Conservation (phyloP, 305 asterid genomes). For the Fraxinus dipetala region DNA sequence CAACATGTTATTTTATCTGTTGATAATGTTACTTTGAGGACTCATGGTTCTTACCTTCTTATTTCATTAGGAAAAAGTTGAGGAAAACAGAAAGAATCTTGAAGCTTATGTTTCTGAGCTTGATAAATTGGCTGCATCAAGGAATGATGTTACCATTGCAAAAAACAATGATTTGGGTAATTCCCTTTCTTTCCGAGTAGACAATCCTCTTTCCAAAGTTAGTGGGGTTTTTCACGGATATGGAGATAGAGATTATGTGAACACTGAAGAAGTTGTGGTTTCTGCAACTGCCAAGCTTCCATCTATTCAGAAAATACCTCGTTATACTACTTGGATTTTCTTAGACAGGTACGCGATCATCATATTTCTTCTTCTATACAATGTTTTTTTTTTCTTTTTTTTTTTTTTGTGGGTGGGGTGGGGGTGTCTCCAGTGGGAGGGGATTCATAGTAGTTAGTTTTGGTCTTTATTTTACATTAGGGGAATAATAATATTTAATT, state of each 20-base stretch:
- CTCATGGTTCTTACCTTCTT: slow-evolving; percentile 19
- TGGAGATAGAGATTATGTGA: slow-evolving; percentile 51
- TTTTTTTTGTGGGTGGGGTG: background rate
- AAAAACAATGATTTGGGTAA: slow-evolving; percentile 40
- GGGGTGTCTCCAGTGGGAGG: slow-evolving; percentile 1
- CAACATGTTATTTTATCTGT: slow-evolving; percentile 13
- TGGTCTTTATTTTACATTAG: slow-evolving; percentile 6
- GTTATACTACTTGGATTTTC: slow-evolving; percentile 93
- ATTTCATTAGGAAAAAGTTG: slow-evolving; percentile 52
- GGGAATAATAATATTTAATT: background rate
- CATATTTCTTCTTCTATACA: background rate
- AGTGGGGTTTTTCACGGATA: slow-evolving; percentile 50
- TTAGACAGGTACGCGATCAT: slow-evolving; percentile 58
- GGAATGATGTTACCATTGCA: slow-evolving; percentile 38
- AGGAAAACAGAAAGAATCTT: slow-evolving; percentile 47
- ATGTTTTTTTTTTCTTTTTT: background rate
- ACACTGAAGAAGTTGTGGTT: slow-evolving; percentile 56
- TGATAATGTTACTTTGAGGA: slow-evolving; percentile 15
- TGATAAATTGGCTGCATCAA: slow-evolving; percentile 48
- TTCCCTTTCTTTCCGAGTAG: slow-evolving; percentile 60
- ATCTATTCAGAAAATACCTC: slow-evolving; percentile 58
- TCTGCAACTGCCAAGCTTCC: slow-evolving; percentile 70
- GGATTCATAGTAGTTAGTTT: background rate
- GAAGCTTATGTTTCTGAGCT: slow-evolving; percentile 48
- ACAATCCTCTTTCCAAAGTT: slow-evolving; percentile 58